Conservation (phyloP, 2,329 filamentous ascomycete species). For the Emericellopsis cladophorae region DNA sequence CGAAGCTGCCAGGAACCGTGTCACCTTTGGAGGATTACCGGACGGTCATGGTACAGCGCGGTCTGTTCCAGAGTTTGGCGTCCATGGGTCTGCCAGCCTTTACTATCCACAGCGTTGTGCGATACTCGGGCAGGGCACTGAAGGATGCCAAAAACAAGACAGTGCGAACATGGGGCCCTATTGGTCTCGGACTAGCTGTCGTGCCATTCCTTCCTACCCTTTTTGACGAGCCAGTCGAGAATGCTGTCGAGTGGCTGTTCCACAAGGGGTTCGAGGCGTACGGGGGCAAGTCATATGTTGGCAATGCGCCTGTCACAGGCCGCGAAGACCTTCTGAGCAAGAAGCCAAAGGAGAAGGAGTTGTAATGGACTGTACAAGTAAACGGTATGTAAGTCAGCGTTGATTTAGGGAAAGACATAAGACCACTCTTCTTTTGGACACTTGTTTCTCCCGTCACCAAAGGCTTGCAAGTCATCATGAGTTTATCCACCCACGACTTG, state of each 20-base stretch:
- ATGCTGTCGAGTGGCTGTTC: slow-evolving; percentile 82
- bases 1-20: slow-evolving; percentile 26
- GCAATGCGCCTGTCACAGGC: slow-evolving; percentile 39
- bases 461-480: too few relatives aligned
- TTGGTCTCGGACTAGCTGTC: slow-evolving; percentile 65
- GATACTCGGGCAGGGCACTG: slow-evolving; percentile 76
- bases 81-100: slow-evolving; percentile 91
- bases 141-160: slow-evolving; percentile 67
- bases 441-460: too few relatives aligned
- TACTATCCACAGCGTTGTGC: slow-evolving; percentile 86
- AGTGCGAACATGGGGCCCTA: slow-evolving; percentile 77
- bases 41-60: slow-evolving; percentile 82
- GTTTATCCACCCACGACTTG: too few relatives aligned
- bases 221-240: slow-evolving; percentile 88
- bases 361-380: slow-evolving; percentile 7
- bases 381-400: not conserved
- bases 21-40: slow-evolving; percentile 79
- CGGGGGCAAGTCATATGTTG: slow-evolving; percentile 49
- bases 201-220: slow-evolving; percentile 76
- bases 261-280: slow-evolving; percentile 66
- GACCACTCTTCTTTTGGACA: too few relatives aligned
- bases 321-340: slow-evolving; percentile 26
- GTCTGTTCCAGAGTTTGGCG: slow-evolving; percentile 79
- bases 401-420: too few relatives aligned
- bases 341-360: slow-evolving; percentile 32